Evolutionary conservation across 805 yeast species (phyloP).

Genomic region (Sungouiozyma ichnusensis): DNA sequence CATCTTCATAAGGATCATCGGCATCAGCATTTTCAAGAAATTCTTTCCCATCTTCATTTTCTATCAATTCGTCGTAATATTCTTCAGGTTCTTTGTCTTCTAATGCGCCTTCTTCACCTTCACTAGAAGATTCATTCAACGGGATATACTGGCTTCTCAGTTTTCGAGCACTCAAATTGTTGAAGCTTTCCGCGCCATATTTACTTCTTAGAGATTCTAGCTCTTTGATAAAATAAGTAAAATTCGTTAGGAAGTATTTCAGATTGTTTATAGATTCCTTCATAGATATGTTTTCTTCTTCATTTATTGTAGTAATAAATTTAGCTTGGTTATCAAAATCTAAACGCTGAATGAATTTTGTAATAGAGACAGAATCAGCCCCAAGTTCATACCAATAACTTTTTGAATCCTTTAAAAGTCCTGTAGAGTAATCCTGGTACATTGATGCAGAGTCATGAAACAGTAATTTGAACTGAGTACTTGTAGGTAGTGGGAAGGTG

Average conservation of each 20-base stretch:
- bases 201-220: conserved; percentile 41
- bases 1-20: conserved; percentile 3
- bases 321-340: background rate
- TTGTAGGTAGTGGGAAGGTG: conserved; percentile 15
- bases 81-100: conserved; percentile 1
- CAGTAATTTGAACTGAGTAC: conserved; percentile 18
- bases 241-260: conserved; percentile 13
- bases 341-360: conserved; percentile 12
- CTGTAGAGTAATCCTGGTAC: conserved; percentile 12
- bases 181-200: conserved; percentile 2
- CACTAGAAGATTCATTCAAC: background rate
- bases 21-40: conserved; percentile 1
- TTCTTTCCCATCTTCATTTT: conserved; percentile 3
- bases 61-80: conserved; percentile 1
- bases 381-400: conserved; percentile 27
- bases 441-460: conserved; percentile 21
- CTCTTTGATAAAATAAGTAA: conserved; percentile 39
- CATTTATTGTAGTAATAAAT: conserved; percentile 11
- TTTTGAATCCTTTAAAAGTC: conserved; percentile 4
- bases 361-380: conserved; percentile 15
- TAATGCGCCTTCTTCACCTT: background rate
- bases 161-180: conserved; percentile 5
- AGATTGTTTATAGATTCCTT: conserved; percentile 13
- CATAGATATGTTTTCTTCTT: conserved; percentile 16
- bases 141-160: conserved; percentile 5